Percentiles rank a stretch among this genome's conserved stretches.
phyloP scores from a whole-genome alignment of 2,329 filamentous ascomycete genomes.

The Paecilomyces formosus region DNA sequence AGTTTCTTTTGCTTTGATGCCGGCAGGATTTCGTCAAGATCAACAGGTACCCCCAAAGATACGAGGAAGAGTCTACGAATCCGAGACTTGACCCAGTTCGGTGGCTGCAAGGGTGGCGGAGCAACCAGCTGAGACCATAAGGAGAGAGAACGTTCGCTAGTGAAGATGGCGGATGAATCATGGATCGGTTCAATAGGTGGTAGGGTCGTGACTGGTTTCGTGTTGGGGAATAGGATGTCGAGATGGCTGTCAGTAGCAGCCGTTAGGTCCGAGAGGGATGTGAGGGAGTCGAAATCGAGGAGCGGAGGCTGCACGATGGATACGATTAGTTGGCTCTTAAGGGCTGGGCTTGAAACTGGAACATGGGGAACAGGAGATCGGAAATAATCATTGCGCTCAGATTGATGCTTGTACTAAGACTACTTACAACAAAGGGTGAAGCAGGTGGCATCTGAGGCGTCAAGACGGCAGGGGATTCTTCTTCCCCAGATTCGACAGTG shows the following conservation, averaged over 20 bases:
- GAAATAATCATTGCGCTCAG: constrained; percentile 4
- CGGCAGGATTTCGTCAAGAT: constrained; percentile 93
- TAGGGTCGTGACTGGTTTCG: constrained; percentile 27
- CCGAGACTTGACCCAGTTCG: constrained; percentile 94
- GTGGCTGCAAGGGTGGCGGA: constrained; percentile 86
- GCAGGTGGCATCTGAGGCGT: constrained; percentile 20
- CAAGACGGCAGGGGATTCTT: constrained; percentile 10
- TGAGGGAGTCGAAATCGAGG: constrained; percentile 49
- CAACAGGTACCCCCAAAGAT: constrained; percentile 89
- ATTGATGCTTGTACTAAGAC: constrained; percentile 6
- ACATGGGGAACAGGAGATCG: neutral
- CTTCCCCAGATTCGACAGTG: constrained; percentile 19
- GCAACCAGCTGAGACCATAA: constrained; percentile 96
- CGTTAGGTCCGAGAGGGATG: constrained; percentile 36
- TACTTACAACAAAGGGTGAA: constrained; percentile 39
- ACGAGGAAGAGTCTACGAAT: constrained; percentile 93
- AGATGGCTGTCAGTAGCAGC: constrained; percentile 31
- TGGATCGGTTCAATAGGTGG: constrained; percentile 32
- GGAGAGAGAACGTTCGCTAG: constrained; percentile 78
- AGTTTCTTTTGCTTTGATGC: constrained; percentile 98
- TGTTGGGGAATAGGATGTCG: constrained; percentile 37
- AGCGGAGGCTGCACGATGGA: constrained; percentile 24
- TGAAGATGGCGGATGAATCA: constrained; percentile 56
- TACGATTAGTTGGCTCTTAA: neutral
- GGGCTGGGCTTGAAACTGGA: neutral